phyloP scores from a whole-genome alignment of 805 yeast genomes.

The Yarrowia sp. region DNA sequence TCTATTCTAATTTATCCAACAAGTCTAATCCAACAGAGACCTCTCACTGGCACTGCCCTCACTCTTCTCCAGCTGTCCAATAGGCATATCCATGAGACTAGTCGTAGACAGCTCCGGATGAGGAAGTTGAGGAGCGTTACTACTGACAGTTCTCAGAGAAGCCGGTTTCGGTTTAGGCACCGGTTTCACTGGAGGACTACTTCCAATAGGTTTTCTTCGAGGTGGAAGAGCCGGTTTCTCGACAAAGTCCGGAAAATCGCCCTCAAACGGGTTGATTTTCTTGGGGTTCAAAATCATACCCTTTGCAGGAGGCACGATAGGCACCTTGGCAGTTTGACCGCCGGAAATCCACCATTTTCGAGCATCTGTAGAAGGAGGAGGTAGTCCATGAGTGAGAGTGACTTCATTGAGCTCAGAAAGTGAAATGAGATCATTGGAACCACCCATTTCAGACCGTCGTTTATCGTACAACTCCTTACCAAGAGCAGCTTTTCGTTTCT shows the following conservation, averaged over 20 bases:
- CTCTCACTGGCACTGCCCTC: neutral
- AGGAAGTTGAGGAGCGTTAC: slow-evolving; percentile 4
- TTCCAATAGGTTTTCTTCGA: slow-evolving; percentile 1
- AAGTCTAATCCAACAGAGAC: neutral
- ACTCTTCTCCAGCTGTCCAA: slow-evolving; percentile 3
- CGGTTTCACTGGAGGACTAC: neutral
- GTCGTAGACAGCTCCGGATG: neutral
- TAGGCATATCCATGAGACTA: slow-evolving; percentile 11
- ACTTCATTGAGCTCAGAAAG: slow-evolving; percentile 34
- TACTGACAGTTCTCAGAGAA: neutral
- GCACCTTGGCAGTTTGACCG: slow-evolving; percentile 71
- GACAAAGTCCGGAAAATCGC: slow-evolving; percentile 50
- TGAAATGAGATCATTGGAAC: slow-evolving; percentile 36
- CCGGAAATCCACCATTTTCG: slow-evolving; percentile 91
- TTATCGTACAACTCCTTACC: slow-evolving; percentile 58
- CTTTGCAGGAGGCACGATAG: slow-evolving; percentile 44
- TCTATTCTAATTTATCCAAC: no score
- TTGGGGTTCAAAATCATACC: slow-evolving; percentile 64
- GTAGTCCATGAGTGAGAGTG: slow-evolving; percentile 48
- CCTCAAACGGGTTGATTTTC: slow-evolving; percentile 70
- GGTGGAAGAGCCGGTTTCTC: slow-evolving; percentile 28
- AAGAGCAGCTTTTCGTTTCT: slow-evolving; percentile 53
- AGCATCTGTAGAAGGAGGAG: slow-evolving; percentile 84
- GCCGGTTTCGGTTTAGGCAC: slow-evolving; percentile 14
- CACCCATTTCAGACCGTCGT: slow-evolving; percentile 47